These are phyloP conservation scores for Paramarasmius palmivorus DNA, from an alignment of 1,284 basidiomycete species.

Conservation along the genomic window DNA sequence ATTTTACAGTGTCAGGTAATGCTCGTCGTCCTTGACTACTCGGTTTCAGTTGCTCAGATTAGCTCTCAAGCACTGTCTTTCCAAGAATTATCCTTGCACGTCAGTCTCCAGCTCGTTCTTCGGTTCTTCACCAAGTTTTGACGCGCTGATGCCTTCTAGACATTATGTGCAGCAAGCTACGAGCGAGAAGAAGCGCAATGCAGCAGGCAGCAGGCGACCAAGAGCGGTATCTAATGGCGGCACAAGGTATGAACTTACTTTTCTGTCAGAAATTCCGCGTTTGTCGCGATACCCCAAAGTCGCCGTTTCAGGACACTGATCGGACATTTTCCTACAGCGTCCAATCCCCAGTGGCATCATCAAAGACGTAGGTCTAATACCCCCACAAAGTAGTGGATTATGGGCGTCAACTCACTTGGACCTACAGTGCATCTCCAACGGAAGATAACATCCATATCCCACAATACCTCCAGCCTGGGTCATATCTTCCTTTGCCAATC, in stretches of 20 bases:
- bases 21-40: constrained; percentile 8
- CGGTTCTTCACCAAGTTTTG: constrained; percentile 18
- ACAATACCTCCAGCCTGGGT: constrained; percentile 14
- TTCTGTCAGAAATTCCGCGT: constrained; percentile 18
- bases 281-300: not conserved
- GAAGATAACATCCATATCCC: constrained; percentile 10
- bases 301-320: not conserved
- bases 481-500: constrained; percentile 38
- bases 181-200: constrained; percentile 73
- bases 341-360: constrained; percentile 12
- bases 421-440: constrained; percentile 11
- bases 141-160: constrained; percentile 34
- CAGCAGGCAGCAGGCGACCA: constrained; percentile 57
- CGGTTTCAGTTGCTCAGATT: constrained; percentile 12
- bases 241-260: constrained; percentile 15
- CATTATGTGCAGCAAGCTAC: constrained; percentile 81
- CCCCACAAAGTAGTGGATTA: not conserved
- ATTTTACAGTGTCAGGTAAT: constrained; percentile 62
- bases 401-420: not conserved
- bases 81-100: constrained; percentile 86
- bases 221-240: constrained; percentile 49
- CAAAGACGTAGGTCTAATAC: constrained; percentile 2
- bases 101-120: constrained; percentile 37
- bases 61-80: constrained; percentile 64
- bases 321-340: constrained; percentile 28